Conservation (phyloP, 441 rosid species). For the Syzygium syzygioides region DNA sequence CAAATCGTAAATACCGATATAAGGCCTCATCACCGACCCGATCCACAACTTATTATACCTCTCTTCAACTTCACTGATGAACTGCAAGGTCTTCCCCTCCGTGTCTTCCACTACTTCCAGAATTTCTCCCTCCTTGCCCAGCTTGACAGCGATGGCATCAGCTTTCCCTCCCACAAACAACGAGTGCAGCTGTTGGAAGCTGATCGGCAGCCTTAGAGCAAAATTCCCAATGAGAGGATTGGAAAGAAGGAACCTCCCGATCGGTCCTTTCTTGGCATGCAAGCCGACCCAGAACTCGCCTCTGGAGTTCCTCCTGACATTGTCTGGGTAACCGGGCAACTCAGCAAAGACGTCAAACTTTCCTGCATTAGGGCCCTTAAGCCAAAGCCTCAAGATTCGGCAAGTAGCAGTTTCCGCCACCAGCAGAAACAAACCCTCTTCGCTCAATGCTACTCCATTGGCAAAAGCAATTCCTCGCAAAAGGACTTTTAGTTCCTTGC, state of each 20-base stretch:
- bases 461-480: conserved; percentile 55
- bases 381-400: conserved; percentile 50
- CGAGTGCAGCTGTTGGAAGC: conserved; percentile 41
- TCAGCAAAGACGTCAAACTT: conserved; percentile 44
- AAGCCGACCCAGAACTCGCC: conserved; percentile 85
- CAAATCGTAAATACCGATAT: conserved; percentile 28
- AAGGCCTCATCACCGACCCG: conserved; percentile 62
- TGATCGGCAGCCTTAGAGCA: conserved; percentile 42
- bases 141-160: conserved; percentile 52
- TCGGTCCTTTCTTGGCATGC: conserved; percentile 46
- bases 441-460: conserved; percentile 70
- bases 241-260: conserved; percentile 27
- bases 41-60: conserved; percentile 63
- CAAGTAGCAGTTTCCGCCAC: conserved; percentile 48
- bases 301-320: conserved; percentile 44
- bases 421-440: conserved; percentile 45
- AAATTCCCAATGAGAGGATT: conserved; percentile 37
- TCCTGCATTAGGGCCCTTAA: conserved; percentile 48
- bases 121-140: conserved; percentile 50
- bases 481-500: conserved; percentile 41
- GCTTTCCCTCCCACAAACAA: conserved; percentile 45
- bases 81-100: conserved; percentile 47
- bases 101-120: conserved; percentile 50
- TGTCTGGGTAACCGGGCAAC: conserved; percentile 73
- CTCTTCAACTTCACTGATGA: conserved; percentile 74